Conservation (phyloP, 75 land plant species). For the Pseudotsuga menziesii region DNA sequence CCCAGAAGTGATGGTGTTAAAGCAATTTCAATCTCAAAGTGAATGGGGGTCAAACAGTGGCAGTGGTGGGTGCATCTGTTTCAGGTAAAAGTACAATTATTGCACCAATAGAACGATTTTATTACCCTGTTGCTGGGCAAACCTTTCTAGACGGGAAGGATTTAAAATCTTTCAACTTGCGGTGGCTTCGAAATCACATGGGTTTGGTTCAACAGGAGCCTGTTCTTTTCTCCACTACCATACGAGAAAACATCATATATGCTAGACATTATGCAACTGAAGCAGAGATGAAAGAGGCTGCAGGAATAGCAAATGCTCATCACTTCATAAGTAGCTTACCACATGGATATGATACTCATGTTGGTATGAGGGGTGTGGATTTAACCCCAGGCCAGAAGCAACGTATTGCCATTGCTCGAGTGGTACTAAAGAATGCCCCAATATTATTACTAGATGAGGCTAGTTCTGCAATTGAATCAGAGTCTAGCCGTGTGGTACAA, state of each 20-base stretch:
- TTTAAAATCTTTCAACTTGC: slow-evolving; percentile 64
- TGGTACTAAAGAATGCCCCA: slow-evolving; percentile 92
- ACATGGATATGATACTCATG: slow-evolving; percentile 99
- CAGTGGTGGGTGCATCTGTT: slow-evolving; percentile 96
- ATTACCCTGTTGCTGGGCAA: slow-evolving; percentile 88
- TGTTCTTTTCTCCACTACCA: slow-evolving; percentile 88
- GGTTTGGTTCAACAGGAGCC: slow-evolving; percentile 99
- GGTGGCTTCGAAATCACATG: slow-evolving; percentile 94
- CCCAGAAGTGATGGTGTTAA: slow-evolving; percentile 79
- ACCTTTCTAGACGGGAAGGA: slow-evolving; percentile 87
- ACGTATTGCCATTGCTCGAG: slow-evolving; percentile 94
- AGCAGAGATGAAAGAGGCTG: slow-evolving; percentile 98
- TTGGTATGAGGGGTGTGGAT: slow-evolving; percentile 97
- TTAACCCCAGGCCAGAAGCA: slow-evolving; percentile 96
- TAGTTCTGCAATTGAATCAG: slow-evolving; percentile 90
- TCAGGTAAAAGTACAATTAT: slow-evolving; percentile 98
- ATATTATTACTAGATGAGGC: slow-evolving; percentile 96
- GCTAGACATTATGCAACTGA: slow-evolving; percentile 98
- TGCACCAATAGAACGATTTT: slow-evolving; percentile 88
- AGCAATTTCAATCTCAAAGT: slow-evolving; percentile 95
- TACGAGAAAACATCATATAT: slow-evolving; percentile 94
- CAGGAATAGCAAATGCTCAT: slow-evolving; percentile 98
- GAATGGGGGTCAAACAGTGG: slow-evolving; percentile 92
- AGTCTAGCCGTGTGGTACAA: slow-evolving; percentile 93
- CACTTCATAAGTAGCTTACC: slow-evolving; percentile 97